Evolutionary conservation across 257 asterid species (phyloP), one percentile per base, ranked within the genome.

Genomic region (Ajuga chamaepitys): DNA sequence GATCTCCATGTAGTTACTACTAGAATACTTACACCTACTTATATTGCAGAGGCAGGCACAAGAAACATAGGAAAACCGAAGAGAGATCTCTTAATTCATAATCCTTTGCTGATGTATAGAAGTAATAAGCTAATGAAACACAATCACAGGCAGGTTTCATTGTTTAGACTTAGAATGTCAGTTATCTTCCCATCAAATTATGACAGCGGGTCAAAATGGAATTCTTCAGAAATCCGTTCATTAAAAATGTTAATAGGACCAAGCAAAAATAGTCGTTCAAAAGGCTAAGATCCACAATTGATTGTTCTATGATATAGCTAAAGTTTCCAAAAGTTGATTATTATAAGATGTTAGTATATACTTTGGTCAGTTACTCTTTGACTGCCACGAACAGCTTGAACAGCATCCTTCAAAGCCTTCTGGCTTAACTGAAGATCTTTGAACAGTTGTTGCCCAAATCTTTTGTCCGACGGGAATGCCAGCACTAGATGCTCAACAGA

Each of bases 401-500:
- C 91, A 74, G 96, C 96, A 77, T 93, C 97, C 80, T 82, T 82
- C 78, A 93, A 77, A 21, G 75, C 86, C 72, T 84, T 75, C 73
- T 92, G 94, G 44, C 72, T 82, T 9, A 87, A 79, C 55, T 85
- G 86, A 71, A 87, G 85, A 55, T 78, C 76, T 74, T 73, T 62
- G 74, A 92, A 75, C 72, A 92, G 73, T 40, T 87, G 76, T 42
- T 82, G 79, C 44, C 98, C 98, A 76, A 92, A 89, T 73, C 97
- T 92, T 55, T 64, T 85, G 66, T 93, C 98, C 28, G 74, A 81
- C 24, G 80, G 69, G 68, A 93, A 85, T 3, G 97, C 87, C 73
- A 93, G 61, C 58, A 93, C 74, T 17, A 93, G 80, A 82, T 93
- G 98, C 89, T 93, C 98, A 66, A 93, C 96, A 35, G 98, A 89